Conservation (phyloP, 116 monocot genomes). For the Dioscorea cayenensis region DNA sequence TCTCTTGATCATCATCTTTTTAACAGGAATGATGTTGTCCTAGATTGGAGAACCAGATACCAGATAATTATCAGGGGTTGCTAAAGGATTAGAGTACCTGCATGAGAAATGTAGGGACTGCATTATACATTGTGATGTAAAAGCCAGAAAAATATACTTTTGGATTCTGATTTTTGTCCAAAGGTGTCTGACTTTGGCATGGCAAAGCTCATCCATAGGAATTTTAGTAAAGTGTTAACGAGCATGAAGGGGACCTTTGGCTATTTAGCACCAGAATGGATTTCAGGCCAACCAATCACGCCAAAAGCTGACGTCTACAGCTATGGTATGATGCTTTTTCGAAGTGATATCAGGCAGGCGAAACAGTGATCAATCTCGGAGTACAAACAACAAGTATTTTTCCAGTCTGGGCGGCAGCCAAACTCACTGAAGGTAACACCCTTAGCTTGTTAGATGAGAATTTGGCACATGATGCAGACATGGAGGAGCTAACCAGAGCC, state of each 20-base stretch:
- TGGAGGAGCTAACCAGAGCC: slow-evolving; percentile 15
- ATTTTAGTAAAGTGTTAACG: background rate
- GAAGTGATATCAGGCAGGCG: slow-evolving; percentile 2
- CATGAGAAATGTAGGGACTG: slow-evolving; percentile 2
- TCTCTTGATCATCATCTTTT: background rate
- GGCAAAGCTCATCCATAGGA: slow-evolving; percentile 4
- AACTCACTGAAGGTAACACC: background rate
- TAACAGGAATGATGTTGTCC: background rate
- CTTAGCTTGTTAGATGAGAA: slow-evolving; percentile 11
- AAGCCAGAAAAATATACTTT: slow-evolving; percentile 12
- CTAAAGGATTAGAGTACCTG: background rate
- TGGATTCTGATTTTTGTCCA: slow-evolving; percentile 1
- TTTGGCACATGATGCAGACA: background rate
- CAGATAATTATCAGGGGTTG: background rate
- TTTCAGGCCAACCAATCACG: background rate
- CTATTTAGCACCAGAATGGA: slow-evolving; percentile 8
- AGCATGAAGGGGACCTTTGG: slow-evolving; percentile 2
- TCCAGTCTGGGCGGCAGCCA: background rate
- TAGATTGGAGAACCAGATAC: background rate
- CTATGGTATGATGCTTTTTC: slow-evolving; percentile 10
- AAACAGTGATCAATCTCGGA: background rate
- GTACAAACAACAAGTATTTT: background rate
- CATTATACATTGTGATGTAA: slow-evolving; percentile 8
- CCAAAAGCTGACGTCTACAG: slow-evolving; percentile 8
- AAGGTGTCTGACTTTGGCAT: slow-evolving; percentile 9